Base-by-base conservation (phyloP, 371 early-diverging fungal genomes). In the Mortierella sp. region DNA sequence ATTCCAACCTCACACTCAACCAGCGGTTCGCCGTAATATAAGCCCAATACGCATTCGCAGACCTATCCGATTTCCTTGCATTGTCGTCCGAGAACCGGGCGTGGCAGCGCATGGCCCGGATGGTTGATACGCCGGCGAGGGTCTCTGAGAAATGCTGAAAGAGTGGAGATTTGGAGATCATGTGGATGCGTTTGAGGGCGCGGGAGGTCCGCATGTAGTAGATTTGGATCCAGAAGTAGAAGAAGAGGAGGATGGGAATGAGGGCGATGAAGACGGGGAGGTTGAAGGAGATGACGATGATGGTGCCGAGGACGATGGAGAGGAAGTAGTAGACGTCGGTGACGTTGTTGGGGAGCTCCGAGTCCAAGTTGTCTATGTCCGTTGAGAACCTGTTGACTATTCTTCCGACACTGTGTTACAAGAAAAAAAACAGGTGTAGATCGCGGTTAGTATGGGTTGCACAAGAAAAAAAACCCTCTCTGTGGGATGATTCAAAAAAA, bases 301-400 rank as follows among this genome's bases (percentile, higher is more conserved):
- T 71, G 0, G 92, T 91, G 10, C 91, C 89, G 5, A 91, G 48
- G 10, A 95, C 92, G 24, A 68, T 24, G 18, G 76, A 48, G 12
- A 83, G 46, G 18, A 84, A 86, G 86, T 88, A 88, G 81, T 94
- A 92, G 54, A 87, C 94, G 81, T 82, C 94, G 65, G 81, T 89
- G 90, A 89, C 95, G 46, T 77, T 91, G 83, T 87, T 90, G 75
- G 91, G 96, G 56, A 94, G 89, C 0, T 85, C 80, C 76, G 96
- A 97, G 84, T 99, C 99, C 6, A 97, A 91, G 24, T 92, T 91
- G 77, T 93, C 93, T 68, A 97, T 92, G 88, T 99, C 97, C 60
- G 96, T 94, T 77, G 97, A 95, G 88, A 98, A 98, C 78, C 96
- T 90, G 78, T 97, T 94, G 60, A 98, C 82, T 55, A 97, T 94